These are phyloP conservation scores for Poronia punctata DNA, from an alignment of 495 filamentous ascomycete species.

Conservation along the genomic window DNA sequence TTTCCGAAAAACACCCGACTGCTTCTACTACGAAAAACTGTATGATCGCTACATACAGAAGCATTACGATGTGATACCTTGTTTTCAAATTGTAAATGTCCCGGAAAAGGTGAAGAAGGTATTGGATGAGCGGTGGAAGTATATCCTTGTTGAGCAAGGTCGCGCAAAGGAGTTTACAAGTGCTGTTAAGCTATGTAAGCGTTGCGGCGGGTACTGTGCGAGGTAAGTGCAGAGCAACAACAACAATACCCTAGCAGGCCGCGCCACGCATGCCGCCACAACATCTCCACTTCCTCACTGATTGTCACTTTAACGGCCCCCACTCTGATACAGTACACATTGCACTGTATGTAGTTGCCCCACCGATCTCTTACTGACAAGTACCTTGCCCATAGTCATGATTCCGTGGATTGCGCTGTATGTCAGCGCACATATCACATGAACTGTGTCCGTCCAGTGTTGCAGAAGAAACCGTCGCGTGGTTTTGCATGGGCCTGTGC, in stretches of 20 bases:
- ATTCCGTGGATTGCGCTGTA: slow-evolving; percentile 95
- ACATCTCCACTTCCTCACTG: slow-evolving; percentile 2
- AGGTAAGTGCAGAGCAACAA: slow-evolving; percentile 55
- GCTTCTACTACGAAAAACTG: slow-evolving; percentile 95
- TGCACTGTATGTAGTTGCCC: slow-evolving; percentile 3
- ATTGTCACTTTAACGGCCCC: slow-evolving; percentile 3
- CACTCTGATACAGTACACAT: slow-evolving; percentile 6
- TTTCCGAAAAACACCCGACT: slow-evolving; percentile 75
- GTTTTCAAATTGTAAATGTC: slow-evolving; percentile 89
- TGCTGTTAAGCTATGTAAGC: slow-evolving; percentile 92
- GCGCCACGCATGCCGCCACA: slow-evolving; percentile 4
- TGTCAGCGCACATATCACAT: slow-evolving; percentile 96
- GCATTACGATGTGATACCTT: slow-evolving; percentile 93
- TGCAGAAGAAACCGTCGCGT: slow-evolving; percentile 93
- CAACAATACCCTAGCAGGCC: no score
- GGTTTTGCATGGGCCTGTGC: slow-evolving; percentile 98
- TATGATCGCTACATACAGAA: slow-evolving; percentile 98
- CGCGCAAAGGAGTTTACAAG: slow-evolving; percentile 92
- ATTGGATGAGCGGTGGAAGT: slow-evolving; percentile 91
- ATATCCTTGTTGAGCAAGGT: slow-evolving; percentile 83
- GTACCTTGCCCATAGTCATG: slow-evolving; percentile 53
- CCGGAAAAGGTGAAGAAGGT: slow-evolving; percentile 89
- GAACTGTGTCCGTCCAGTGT: slow-evolving; percentile 87
- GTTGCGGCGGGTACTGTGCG: slow-evolving; percentile 82
- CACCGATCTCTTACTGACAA: slow-evolving; percentile 23